These are phyloP conservation scores for grape (Vitis vinifera) DNA, from an alignment of 164 flowering plant species.

Conservation along the genomic window ASM3070453v1 NC_081808.1:21982001-21982500, in stretches of 20 bases:
- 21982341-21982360: conserved; percentile 16
- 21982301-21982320: conserved; percentile 63
- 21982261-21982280: conserved; percentile 37
- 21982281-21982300: conserved; percentile 52
- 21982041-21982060: conserved; percentile 2
- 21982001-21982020: neutral
- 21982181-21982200: conserved; percentile 61
- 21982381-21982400: conserved; percentile 77
- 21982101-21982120: too few relatives aligned
- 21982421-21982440: conserved; percentile 30
- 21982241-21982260: conserved; percentile 17
- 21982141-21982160: neutral
- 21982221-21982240: conserved; percentile 52
- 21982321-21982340: conserved; percentile 42
- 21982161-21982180: neutral
- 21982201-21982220: conserved; percentile 51
- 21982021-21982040: neutral
- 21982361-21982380: conserved; percentile 49
- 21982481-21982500: too few relatives aligned
- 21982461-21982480: conserved; percentile 6
- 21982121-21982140: too few relatives aligned
- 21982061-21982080: too few relatives aligned
- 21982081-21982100: too few relatives aligned
- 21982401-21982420: conserved; percentile 59
- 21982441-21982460: conserved; percentile 18